phyloP scores from a whole-genome alignment of 208 protist species.

The Wallacemonas collosoma region DNA sequence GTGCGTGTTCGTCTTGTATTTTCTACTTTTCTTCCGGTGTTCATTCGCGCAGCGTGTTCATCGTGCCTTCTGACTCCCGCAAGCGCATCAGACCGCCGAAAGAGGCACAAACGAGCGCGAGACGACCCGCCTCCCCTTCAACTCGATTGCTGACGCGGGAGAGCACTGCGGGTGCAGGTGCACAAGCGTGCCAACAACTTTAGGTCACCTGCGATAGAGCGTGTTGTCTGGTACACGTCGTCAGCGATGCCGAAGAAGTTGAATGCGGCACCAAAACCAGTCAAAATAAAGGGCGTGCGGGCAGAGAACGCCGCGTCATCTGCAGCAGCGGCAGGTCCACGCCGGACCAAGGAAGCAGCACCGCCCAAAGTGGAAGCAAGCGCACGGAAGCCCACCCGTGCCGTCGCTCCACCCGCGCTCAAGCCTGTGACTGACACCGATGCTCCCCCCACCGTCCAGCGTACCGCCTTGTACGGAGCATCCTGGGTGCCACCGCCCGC shows the following conservation, averaged over 20 bases:
- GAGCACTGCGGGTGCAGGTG: too few relatives aligned
- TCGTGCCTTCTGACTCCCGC: too few relatives aligned
- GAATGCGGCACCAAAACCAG: not conserved
- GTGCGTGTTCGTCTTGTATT: too few relatives aligned
- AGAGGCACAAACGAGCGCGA: too few relatives aligned
- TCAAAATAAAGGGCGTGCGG: conserved; percentile 12
- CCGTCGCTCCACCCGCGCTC: not conserved
- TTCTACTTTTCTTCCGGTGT: too few relatives aligned
- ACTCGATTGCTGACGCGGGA: too few relatives aligned
- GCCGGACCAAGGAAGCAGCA: not conserved
- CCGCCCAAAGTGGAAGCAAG: not conserved
- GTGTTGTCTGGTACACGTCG: too few relatives aligned
- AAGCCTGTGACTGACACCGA: not conserved
- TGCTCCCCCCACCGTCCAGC: not conserved
- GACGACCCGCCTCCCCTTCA: too few relatives aligned
- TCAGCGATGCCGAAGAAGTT: not conserved
- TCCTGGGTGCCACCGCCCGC: conserved; percentile 7
- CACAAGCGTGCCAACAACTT: too few relatives aligned
- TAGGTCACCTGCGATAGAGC: too few relatives aligned
- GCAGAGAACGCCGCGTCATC: conserved; percentile 10
- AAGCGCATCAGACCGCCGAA: too few relatives aligned
- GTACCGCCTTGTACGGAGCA: conserved; percentile 10
- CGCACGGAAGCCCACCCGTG: not conserved
- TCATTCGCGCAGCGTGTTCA: too few relatives aligned
- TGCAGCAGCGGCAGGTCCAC: not conserved